Percentiles rank a stretch among this genome's conserved stretches.
These are phyloP conservation scores for Tulasnella sp. DNA, from an alignment of 768 basidiomycete species.

Conservation along the genomic window DNA sequence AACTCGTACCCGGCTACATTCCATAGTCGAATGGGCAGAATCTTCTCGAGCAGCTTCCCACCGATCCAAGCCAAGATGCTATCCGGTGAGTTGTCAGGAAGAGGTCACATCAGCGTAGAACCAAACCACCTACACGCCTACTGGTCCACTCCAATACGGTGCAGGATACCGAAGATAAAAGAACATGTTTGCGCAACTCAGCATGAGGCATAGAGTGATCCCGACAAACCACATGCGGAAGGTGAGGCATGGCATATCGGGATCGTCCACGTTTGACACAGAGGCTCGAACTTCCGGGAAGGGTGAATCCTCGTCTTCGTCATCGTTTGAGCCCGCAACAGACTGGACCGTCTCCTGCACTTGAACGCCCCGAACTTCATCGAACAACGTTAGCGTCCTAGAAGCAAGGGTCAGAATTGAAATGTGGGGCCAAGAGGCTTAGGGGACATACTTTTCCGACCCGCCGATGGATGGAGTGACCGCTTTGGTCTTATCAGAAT, in stretches of 20 bases:
- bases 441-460: conserved; percentile 17
- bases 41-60: conserved; percentile 81
- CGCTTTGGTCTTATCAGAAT: not conserved
- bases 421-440: not conserved
- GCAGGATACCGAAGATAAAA: conserved; percentile 93
- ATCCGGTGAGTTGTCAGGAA: not conserved
- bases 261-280: conserved; percentile 98
- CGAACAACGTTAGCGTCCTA: not conserved
- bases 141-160: conserved; percentile 74
- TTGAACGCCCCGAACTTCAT: not conserved
- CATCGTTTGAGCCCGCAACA: not conserved
- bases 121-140: conserved; percentile 51
- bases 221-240: conserved; percentile 92
- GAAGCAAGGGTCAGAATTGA: not conserved
- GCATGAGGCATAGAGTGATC: conserved; percentile 50
- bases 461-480: conserved; percentile 8
- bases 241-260: conserved; percentile 96
- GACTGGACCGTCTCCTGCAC: not conserved
- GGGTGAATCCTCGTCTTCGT: conserved; percentile 83
- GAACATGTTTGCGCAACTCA: conserved; percentile 77
- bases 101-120: not conserved
- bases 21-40: conserved; percentile 68
- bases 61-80: conserved; percentile 79
- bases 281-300: conserved; percentile 95
- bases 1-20: conserved; percentile 55